phyloP scores from a whole-genome alignment of 2,329 filamentous ascomycete species.

The Ophiognomonia clavigignenti-juglandacearum region DNA sequence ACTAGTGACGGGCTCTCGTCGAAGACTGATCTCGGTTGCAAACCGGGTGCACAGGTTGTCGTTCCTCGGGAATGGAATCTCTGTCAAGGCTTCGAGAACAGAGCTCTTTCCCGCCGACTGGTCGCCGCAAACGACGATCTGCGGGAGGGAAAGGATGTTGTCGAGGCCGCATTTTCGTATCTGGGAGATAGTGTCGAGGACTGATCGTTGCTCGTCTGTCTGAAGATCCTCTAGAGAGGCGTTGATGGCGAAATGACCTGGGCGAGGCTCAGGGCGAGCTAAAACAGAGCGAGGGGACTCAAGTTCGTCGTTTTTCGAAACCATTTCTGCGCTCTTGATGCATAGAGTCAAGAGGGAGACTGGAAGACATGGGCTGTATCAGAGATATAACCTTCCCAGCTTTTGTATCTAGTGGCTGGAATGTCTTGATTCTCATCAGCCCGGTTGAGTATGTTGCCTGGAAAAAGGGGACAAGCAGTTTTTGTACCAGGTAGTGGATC shows the following conservation, averaged over 20 bases:
- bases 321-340: no score
- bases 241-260: neutral
- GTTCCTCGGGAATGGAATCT: constrained; percentile 5
- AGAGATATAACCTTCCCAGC: no score
- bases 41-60: constrained; percentile 12
- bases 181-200: constrained; percentile 4
- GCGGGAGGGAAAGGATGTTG: neutral
- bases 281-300: no score
- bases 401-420: no score
- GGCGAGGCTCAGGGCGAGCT: no score
- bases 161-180: constrained; percentile 1
- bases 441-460: no score
- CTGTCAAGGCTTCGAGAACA: neutral
- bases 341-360: no score
- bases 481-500: no score
- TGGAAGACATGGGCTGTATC: no score
- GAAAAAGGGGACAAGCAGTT: no score
- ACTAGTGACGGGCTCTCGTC: neutral
- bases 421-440: no score
- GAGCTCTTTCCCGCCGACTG: constrained; percentile 4
- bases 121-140: constrained; percentile 8
- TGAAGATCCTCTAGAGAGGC: constrained; percentile 2
- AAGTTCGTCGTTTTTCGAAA: no score
- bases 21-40: constrained; percentile 6
- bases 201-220: constrained; percentile 3